Conservation (phyloP, 2,329 filamentous ascomycete species). For the Aspergillus sp. region DNA sequence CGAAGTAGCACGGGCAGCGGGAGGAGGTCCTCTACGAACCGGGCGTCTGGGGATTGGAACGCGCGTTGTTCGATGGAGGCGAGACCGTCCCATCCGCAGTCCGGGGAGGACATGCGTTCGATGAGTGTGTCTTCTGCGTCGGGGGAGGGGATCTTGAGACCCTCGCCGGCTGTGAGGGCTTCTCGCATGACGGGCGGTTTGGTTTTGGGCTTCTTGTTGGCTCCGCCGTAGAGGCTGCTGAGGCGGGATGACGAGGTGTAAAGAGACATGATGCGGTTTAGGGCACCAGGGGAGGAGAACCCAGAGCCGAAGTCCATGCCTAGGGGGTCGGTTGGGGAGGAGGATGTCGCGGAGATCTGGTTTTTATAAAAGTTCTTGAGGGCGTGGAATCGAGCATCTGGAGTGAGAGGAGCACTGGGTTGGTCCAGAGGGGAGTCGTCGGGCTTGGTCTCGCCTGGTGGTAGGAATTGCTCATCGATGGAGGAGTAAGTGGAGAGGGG, state of each 20-base stretch:
- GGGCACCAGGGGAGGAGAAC: constrained; percentile 74
- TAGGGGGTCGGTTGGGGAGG: constrained; percentile 54
- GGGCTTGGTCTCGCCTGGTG: constrained; percentile 27
- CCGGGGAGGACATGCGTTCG: constrained; percentile 55
- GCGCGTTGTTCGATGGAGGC: constrained; percentile 55
- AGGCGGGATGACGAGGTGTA: constrained; percentile 65
- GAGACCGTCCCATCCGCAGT: constrained; percentile 65
- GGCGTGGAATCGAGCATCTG: constrained; percentile 71
- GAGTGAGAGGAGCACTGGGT: constrained; percentile 49
- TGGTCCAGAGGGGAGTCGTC: constrained; percentile 38
- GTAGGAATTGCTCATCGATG: constrained; percentile 33
- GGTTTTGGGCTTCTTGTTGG: constrained; percentile 64
- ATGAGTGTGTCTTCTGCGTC: constrained; percentile 63
- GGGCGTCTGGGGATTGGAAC: constrained; percentile 53
- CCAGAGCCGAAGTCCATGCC: constrained; percentile 50
- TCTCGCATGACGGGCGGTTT: constrained; percentile 78
- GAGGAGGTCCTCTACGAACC: constrained; percentile 72
- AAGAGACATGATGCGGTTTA: constrained; percentile 87
- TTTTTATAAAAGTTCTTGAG: constrained; percentile 79
- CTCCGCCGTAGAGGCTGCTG: constrained; percentile 54
- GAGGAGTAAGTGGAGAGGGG: constrained; percentile 40
- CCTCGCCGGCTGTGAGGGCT: constrained; percentile 69
- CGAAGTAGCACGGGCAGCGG: constrained; percentile 81
- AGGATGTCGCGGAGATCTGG: constrained; percentile 67
- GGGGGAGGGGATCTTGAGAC: constrained; percentile 64